phyloP scores from a whole-genome alignment of 169 alveolate genomes.

The Plasmodium vivax region DNA sequence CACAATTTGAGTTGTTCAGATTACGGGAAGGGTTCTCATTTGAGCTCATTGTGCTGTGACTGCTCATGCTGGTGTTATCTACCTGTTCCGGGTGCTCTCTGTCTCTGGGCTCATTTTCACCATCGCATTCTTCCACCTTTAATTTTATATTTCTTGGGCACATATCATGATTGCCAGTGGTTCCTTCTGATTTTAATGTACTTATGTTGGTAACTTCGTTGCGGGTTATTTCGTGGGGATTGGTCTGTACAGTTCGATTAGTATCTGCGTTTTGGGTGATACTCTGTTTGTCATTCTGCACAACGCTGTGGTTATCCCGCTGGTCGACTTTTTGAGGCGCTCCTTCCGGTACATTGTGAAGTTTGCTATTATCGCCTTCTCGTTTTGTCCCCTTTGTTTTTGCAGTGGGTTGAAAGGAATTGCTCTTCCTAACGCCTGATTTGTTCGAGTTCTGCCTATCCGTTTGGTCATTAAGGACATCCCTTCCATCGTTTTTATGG shows the following conservation, averaged over 20 bases:
- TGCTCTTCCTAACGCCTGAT: neutral
- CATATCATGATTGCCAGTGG: neutral
- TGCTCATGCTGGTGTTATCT: neutral
- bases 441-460: neutral
- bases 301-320: neutral
- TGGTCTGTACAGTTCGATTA: neutral
- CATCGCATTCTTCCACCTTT: neutral
- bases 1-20: neutral
- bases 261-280: neutral
- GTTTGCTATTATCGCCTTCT: neutral
- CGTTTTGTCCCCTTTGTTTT: neutral
- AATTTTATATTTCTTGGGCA: neutral
- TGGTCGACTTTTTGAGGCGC: neutral
- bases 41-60: neutral
- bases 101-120: neutral
- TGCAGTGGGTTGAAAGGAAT: neutral
- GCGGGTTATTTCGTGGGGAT: neutral
- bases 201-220: neutral
- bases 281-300: neutral
- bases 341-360: neutral
- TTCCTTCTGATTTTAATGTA: neutral
- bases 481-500: conserved; percentile 3
- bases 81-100: neutral
- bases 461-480: conserved; percentile 2
- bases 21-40: neutral